Evolutionary conservation across 306 rosid species (phyloP).

Genomic region (Hippophae tibetana): DNA sequence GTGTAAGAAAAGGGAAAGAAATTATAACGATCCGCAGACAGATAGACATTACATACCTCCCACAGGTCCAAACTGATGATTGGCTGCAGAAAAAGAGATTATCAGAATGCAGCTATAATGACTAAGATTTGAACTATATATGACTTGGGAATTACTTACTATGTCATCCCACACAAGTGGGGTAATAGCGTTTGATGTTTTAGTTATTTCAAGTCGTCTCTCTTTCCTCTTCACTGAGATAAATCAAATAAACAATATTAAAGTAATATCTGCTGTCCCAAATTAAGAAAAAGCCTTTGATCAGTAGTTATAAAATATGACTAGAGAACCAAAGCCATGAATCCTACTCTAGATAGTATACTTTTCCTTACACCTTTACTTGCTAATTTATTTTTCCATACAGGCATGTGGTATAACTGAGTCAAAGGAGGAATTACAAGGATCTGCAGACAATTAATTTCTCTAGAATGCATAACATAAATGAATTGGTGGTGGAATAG

Average conservation of each 20-base stretch:
- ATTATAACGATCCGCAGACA: conserved; percentile 8
- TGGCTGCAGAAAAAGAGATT: conserved; percentile 58
- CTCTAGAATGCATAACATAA: too few species aligned
- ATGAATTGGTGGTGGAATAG: background rate
- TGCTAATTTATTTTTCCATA: too few species aligned
- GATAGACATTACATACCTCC: conserved; percentile 60
- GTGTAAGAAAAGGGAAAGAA: background rate
- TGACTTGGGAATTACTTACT: conserved; percentile 38
- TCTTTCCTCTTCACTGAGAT: conserved; percentile 75
- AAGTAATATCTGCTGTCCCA: background rate
- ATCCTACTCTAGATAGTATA: too few species aligned
- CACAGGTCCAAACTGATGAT: conserved; percentile 81
- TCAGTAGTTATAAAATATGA: background rate
- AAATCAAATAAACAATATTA: conserved; percentile 7
- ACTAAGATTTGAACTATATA: conserved; percentile 7
- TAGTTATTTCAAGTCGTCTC: conserved; percentile 50
- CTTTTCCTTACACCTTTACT: too few species aligned
- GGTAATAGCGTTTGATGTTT: conserved; percentile 67
- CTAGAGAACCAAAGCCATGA: too few species aligned
- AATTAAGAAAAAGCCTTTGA: background rate
- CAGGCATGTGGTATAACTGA: too few species aligned
- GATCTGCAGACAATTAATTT: too few species aligned
- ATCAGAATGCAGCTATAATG: conserved; percentile 14
- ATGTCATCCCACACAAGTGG: conserved; percentile 84
- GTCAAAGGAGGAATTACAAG: too few species aligned